Percentiles rank a stretch among this genome's conserved stretches.
Conservation (phyloP, 2,329 filamentous ascomycete species). For the Claviceps purpurea region DNA sequence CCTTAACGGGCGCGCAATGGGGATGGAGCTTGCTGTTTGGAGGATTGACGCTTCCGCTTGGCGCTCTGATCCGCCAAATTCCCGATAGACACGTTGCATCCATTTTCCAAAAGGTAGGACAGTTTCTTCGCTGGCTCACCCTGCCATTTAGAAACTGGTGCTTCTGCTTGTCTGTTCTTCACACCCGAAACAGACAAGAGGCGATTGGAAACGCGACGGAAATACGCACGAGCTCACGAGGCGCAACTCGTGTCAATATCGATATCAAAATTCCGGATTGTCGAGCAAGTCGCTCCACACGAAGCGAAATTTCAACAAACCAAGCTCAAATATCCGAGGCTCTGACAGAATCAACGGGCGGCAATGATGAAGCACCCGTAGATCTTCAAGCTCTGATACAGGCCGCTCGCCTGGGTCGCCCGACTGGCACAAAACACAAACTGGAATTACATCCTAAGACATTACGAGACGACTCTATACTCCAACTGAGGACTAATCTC, state of each 20-base stretch:
- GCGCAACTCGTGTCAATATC: not conserved
- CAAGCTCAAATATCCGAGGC: not conserved
- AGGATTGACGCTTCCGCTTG: slow-evolving; percentile 51
- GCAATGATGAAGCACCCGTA: slow-evolving; percentile 9
- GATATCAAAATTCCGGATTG: not conserved
- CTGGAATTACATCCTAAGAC: slow-evolving; percentile 29
- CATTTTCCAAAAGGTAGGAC: slow-evolving; percentile 15
- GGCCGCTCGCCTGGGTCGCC: slow-evolving; percentile 15
- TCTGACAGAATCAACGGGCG: not conserved
- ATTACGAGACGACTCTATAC: slow-evolving; percentile 24
- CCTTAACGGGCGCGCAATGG: slow-evolving; percentile 53
- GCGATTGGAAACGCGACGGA: slow-evolving; percentile 12
- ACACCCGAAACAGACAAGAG: slow-evolving; percentile 10
- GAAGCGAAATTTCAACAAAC: slow-evolving; percentile 1
- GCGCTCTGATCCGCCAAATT: slow-evolving; percentile 27
- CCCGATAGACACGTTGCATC: slow-evolving; percentile 21
- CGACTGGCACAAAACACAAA: slow-evolving; percentile 12
- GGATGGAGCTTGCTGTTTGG: slow-evolving; percentile 57
- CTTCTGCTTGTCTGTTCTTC: slow-evolving; percentile 10
- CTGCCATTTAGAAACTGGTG: slow-evolving; percentile 12
- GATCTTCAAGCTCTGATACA: slow-evolving; percentile 20
- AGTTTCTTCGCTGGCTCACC: slow-evolving; percentile 8
- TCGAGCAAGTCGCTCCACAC: slow-evolving; percentile 4
- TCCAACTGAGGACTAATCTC: slow-evolving; percentile 15
- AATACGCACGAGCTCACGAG: slow-evolving; percentile 9